Conservation (phyloP, 192 early-diverging fungal genomes). For the Coemansia sp. region DNA sequence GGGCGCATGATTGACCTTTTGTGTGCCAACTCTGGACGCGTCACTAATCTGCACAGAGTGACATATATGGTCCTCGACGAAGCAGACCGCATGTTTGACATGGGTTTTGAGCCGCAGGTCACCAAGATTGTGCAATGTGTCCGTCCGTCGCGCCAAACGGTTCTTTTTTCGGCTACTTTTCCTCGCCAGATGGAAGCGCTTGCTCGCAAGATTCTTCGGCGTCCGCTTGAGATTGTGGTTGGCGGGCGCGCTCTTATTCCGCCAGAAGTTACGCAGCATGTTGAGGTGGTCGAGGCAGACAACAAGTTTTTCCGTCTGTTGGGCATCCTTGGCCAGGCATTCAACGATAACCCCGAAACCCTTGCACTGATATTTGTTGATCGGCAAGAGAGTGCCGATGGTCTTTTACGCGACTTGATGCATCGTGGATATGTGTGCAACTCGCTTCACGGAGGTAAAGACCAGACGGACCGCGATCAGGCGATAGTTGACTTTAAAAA, state of each 20-base stretch:
- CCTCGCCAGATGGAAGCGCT: slow-evolving; percentile 95
- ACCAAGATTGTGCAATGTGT: slow-evolving; percentile 94
- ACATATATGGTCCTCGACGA: slow-evolving; percentile 98
- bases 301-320: slow-evolving; percentile 85
- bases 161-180: slow-evolving; percentile 94
- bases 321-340: slow-evolving; percentile 82
- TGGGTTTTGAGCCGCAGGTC: slow-evolving; percentile 98
- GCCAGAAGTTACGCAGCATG: slow-evolving; percentile 83
- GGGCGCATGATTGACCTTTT: slow-evolving; percentile 88
- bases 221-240: slow-evolving; percentile 92
- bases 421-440: slow-evolving; percentile 83
- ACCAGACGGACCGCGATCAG: slow-evolving; percentile 86
- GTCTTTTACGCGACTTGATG: slow-evolving; percentile 78
- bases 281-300: slow-evolving; percentile 76
- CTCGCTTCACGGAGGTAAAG: slow-evolving; percentile 94
- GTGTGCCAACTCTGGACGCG: slow-evolving; percentile 80
- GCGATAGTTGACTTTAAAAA: slow-evolving; percentile 94
- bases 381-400: slow-evolving; percentile 92
- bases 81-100: slow-evolving; percentile 97
- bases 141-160: slow-evolving; percentile 81
- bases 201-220: slow-evolving; percentile 85
- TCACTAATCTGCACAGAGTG: slow-evolving; percentile 83
- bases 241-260: slow-evolving; percentile 90
- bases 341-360: slow-evolving; percentile 65
- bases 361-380: slow-evolving; percentile 92